Evolutionary conservation across 164 flowering plant species (phyloP).

Genomic region (Vitis rupestris): DNA sequence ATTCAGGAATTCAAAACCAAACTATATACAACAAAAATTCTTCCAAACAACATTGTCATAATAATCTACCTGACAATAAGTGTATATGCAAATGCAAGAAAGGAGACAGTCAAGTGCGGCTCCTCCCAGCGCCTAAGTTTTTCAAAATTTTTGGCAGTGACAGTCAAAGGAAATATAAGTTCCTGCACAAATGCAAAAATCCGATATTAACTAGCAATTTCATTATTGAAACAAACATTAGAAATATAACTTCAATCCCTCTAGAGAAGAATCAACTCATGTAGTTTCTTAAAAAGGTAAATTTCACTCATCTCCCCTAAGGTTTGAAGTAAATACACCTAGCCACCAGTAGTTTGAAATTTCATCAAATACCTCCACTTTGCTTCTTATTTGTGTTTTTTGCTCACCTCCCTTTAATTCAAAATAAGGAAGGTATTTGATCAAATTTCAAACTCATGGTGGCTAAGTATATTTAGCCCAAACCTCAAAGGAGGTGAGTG

Average conservation of each 20-base stretch:
- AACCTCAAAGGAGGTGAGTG: too few relatives aligned
- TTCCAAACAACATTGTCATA: background rate
- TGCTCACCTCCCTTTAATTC: too few relatives aligned
- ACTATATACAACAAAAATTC: background rate
- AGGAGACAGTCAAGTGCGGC: slow-evolving; percentile 73
- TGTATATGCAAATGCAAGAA: slow-evolving; percentile 70
- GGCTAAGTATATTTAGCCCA: too few relatives aligned
- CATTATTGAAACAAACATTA: background rate
- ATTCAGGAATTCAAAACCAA: too few relatives aligned
- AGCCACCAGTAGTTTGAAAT: too few relatives aligned
- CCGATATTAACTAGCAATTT: background rate
- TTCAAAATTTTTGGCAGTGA: slow-evolving; percentile 51
- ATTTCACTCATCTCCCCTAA: too few relatives aligned
- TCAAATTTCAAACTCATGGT: too few relatives aligned
- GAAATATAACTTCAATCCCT: background rate
- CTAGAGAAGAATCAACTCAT: background rate
- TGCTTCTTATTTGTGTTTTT: too few relatives aligned
- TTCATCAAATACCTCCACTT: too few relatives aligned
- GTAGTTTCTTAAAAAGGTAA: too few relatives aligned
- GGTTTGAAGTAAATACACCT: too few relatives aligned
- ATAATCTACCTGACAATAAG: slow-evolving; percentile 73
- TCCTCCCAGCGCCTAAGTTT: slow-evolving; percentile 89
- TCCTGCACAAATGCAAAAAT: slow-evolving; percentile 49
- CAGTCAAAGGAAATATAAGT: slow-evolving; percentile 70
- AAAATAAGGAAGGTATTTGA: too few relatives aligned